Conservation (phyloP, 176 grass and related monocot genomes). For the Juncus effusus region DNA sequence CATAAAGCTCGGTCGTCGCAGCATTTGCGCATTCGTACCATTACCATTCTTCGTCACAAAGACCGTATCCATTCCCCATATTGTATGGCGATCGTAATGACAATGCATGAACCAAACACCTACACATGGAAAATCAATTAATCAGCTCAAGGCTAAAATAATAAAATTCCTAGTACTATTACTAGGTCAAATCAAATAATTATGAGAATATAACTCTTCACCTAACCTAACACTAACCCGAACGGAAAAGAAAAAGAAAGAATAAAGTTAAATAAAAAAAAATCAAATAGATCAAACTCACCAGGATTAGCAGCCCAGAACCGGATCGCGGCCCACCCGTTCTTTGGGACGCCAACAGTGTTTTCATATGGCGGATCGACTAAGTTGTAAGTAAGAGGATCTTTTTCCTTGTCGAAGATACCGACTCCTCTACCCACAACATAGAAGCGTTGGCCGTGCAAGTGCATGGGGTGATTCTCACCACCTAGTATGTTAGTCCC, state of each 20-base stretch:
- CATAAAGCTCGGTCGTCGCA: slow-evolving; percentile 41
- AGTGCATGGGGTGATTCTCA: slow-evolving; percentile 67
- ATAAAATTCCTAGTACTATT: background rate
- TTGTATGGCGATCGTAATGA: background rate
- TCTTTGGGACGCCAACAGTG: slow-evolving; percentile 36
- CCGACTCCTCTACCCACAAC: slow-evolving; percentile 43
- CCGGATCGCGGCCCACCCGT: slow-evolving; percentile 37
- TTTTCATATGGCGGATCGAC: slow-evolving; percentile 36
- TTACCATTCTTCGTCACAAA: slow-evolving; percentile 17
- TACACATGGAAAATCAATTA: background rate
- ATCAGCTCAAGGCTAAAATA: background rate
- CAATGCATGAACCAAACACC: slow-evolving; percentile 20
- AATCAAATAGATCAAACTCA: slow-evolving; percentile 4
- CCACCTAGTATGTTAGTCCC: slow-evolving; percentile 41
- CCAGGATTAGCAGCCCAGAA: slow-evolving; percentile 50
- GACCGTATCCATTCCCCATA: slow-evolving; percentile 23
- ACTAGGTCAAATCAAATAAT: background rate
- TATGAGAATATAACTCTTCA: background rate
- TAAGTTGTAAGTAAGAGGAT: slow-evolving; percentile 44
- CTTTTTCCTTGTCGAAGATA: slow-evolving; percentile 43
- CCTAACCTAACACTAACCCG: too few relatives aligned
- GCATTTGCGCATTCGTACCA: slow-evolving; percentile 29
- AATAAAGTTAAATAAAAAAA: background rate
- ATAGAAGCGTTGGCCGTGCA: slow-evolving; percentile 55
- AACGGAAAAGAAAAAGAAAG: background rate